Base-by-base conservation (phyloP, 2,329 filamentous ascomycete species). In the Colletotrichum lupini region DNA sequence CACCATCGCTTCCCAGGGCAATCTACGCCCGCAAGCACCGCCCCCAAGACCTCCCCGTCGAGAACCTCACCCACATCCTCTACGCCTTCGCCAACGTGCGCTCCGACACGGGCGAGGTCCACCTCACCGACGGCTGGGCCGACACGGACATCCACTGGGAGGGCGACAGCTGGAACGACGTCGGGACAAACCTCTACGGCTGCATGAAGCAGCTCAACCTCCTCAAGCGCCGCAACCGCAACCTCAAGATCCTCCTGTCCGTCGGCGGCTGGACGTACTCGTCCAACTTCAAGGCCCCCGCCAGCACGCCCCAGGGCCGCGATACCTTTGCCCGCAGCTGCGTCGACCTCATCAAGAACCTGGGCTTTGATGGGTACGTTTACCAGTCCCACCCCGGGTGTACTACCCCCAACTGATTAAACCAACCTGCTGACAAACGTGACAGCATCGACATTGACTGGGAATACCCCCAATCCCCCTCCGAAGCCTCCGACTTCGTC, bases 191-290 rank as follows among this genome's bases (percentile, higher is more conserved):
- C 81, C 86, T 97, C 46, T 98, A 97, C 80, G 95, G 95, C 64
- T 96, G 94, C 80, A 82, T 97, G 75, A 98, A 98, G 85, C 95
- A 98, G 83, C 89, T 98, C 46, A 94, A 94, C 81, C 86, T 98
- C 1, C 89, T 95, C 58, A 98, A 98, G 86, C 90, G 91, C 76
- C 87, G 88, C 74, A 94, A 98, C 82, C 92, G 95, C 60, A 92
- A 95, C 77, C 87, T 98, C 74, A 98, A 98, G 82, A 86, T 97
- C 4, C 87, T 98, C 14, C 89, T 98, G 5, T 95, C 93, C 67
- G 94, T 98, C 74, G 95, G 95, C 74, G 96, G 96, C 63, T 98
- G 95, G 95, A 97, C 95, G 0, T 98, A 97, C 82, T 94, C 92
- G 75, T 86, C 89, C 81, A 97, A 97, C 84, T 97, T 98, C 82